Evolutionary conservation across 169 alveolate genomes (phyloP), one percentile per base, ranked within the genome.

Genomic region (Hammondia hammondi): DNA sequence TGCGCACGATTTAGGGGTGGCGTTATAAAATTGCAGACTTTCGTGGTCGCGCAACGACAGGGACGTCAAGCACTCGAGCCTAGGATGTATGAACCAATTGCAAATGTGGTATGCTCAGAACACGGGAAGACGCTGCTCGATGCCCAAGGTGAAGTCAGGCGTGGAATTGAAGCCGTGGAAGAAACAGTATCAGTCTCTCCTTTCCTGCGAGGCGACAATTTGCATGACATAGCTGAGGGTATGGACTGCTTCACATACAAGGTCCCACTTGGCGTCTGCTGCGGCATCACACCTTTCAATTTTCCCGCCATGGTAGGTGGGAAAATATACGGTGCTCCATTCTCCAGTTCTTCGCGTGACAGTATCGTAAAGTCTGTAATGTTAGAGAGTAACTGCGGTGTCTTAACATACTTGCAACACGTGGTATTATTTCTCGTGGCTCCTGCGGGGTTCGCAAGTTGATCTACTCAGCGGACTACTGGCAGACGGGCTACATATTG

Each of bases 191-290:
- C 97, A n/a, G 95, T 94, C 29, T 91, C 96, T 39, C 93, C 97
- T 56, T 94, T 97, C 61, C 67, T 95, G 32, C 61, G 92, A 91
- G 98, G 98, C 77, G 98, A 97, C 90, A 96, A 97, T 43, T 67
- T 96, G 37, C 97, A 94, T 56, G 96, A 97, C 88, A 94, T 97
- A 45, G 95, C 98, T 6, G 95, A 94, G 67, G 97, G 96, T 29
- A 97, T 97, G n/a, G 98, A 97, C 94, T 90, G 96, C 71, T 96
- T 97, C 57, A 92, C 98, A 32, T 96, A 96, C 88, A 96, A 98
- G 92, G 95, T 93, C 56, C 99, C 99, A 21, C 92, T 98, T 45
- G 99, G 99, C n/a, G 98, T 98, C n/a, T 95, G 97, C 70, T 98
- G 98, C 57, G 98, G 98, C 67, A 94, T 98, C 24, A 85, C 97